Evolutionary conservation across 495 filamentous ascomycete species (phyloP).

Genomic region (Tuber indicum): DNA sequence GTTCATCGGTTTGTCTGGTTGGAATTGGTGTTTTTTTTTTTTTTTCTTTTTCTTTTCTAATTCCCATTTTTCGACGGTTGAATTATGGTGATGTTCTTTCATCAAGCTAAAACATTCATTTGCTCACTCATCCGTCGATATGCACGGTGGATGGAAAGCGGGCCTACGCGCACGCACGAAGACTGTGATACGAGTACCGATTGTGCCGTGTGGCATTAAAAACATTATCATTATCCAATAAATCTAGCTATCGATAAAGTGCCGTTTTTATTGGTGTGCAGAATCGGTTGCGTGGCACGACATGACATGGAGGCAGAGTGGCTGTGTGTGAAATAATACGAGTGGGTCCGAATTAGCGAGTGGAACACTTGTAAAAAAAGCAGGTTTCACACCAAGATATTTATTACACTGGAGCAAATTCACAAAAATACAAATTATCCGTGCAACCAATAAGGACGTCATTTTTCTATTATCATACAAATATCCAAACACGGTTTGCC

Average conservation of each 20-base stretch:
- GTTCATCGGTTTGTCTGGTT: neutral
- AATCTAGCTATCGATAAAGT: neutral
- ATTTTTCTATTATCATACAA: too few species aligned
- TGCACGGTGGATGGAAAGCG: neutral
- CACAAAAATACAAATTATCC: too few species aligned
- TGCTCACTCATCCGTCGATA: neutral
- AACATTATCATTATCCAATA: neutral
- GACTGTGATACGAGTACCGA: neutral
- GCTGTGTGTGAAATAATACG: neutral
- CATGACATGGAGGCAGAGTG: neutral
- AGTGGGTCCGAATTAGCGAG: neutral
- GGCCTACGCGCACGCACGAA: neutral
- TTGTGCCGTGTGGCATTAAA: neutral
- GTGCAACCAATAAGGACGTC: too few species aligned
- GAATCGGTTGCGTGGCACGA: neutral
- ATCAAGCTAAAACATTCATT: neutral
- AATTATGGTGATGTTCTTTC: neutral
- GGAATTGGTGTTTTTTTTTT: neutral
- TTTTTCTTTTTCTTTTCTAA: neutral
- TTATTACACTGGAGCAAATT: too few species aligned
- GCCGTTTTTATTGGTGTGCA: neutral
- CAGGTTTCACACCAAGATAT: too few species aligned
- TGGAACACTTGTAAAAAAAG: too few species aligned
- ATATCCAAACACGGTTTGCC: too few species aligned
- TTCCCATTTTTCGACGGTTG: neutral